Conservation (phyloP, 2,329 filamentous ascomycete species). For the Sclerotinia subarctica region DNA sequence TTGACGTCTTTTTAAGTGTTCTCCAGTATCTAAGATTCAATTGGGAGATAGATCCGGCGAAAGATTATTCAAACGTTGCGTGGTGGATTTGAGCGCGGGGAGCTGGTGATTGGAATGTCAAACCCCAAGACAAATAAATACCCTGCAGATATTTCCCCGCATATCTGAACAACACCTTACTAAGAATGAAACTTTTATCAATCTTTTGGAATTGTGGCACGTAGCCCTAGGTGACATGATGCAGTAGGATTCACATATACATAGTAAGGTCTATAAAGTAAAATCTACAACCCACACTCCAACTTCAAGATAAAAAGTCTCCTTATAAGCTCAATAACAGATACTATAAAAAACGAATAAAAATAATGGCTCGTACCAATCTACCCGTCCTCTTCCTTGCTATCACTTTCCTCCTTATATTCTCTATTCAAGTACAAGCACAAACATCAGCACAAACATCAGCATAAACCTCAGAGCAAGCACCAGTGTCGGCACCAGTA, state of each 20-base stretch:
- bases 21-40: neutral
- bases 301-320: neutral
- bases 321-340: neutral
- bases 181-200: neutral
- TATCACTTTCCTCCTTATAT: constrained; percentile 1
- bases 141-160: constrained; percentile 3
- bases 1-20: neutral
- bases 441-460: too few species aligned
- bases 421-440: constrained; percentile 10
- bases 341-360: neutral
- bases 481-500: neutral
- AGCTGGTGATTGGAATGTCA: constrained; percentile 8
- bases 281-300: neutral
- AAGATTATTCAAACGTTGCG: neutral
- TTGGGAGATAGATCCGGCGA: neutral
- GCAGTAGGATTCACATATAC: neutral
- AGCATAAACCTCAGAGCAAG: too few species aligned
- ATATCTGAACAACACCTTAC: neutral
- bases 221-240: neutral
- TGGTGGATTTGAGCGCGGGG: neutral
- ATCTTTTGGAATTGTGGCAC: neutral
- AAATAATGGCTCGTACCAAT: neutral
- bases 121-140: neutral
- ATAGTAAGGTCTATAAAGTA: neutral
- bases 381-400: neutral